Conservation (phyloP, 768 basidiomycete species). For the Mycena epipterygia region DNA sequence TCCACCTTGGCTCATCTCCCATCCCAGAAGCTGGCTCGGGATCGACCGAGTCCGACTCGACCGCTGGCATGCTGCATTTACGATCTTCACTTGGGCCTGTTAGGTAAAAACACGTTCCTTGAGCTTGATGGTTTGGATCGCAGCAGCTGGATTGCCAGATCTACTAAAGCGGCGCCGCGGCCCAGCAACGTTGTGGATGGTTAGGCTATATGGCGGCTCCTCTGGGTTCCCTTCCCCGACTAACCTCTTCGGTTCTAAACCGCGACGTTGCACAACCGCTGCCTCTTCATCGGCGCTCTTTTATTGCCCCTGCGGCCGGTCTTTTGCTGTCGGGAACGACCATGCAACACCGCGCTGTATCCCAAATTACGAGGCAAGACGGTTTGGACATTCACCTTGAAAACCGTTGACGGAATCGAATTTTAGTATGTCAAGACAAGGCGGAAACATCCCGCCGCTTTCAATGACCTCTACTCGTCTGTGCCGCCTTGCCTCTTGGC, state of each 20-base stretch:
- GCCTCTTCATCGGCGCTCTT: slow-evolving; percentile 26
- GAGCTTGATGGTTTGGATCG: slow-evolving; percentile 25
- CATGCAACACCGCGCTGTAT: slow-evolving; percentile 26
- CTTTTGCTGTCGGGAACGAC: slow-evolving; percentile 13
- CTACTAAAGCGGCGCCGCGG: slow-evolving; percentile 31
- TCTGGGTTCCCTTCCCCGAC: slow-evolving; percentile 27
- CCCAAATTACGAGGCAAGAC: slow-evolving; percentile 23
- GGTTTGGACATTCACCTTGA: neutral
- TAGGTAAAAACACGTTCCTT: slow-evolving; percentile 32
- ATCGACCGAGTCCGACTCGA: slow-evolving; percentile 27
- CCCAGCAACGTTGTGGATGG: slow-evolving; percentile 24
- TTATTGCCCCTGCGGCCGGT: slow-evolving; percentile 21
- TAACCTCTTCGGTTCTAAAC: slow-evolving; percentile 35
- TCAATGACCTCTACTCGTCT: slow-evolving; percentile 24
- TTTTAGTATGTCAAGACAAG: slow-evolving; percentile 15
- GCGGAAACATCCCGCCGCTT: slow-evolving; percentile 4
- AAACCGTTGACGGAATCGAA: neutral
- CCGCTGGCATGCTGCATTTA: slow-evolving; percentile 15
- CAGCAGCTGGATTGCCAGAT: slow-evolving; percentile 28
- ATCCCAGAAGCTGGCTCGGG: slow-evolving; percentile 21
- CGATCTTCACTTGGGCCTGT: slow-evolving; percentile 7
- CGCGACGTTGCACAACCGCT: slow-evolving; percentile 21
- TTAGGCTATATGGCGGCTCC: slow-evolving; percentile 34
- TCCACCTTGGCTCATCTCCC: slow-evolving; percentile 17
- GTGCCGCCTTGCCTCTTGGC: slow-evolving; percentile 1